A percentile compares a stretch with the other conserved stretches of the same genome.
Conservation (phyloP, 1,284 basidiomycete species). For the Puccinia brachypodii region DNA sequence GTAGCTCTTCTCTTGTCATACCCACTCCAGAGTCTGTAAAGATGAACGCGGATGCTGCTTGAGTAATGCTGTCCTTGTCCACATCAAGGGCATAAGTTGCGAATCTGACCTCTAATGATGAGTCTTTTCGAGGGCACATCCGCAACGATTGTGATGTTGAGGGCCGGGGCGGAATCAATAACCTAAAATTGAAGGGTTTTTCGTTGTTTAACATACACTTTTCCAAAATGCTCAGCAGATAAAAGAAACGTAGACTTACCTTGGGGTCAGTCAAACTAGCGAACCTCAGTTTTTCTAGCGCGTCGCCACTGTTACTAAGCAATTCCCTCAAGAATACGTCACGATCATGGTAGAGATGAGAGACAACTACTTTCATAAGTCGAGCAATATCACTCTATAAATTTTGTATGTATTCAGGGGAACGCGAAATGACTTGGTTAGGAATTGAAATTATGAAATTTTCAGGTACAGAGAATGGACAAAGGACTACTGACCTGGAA, state of each 20-base stretch:
- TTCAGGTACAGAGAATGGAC: not conserved
- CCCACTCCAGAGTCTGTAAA: conserved; percentile 82
- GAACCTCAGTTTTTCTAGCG: conserved; percentile 85
- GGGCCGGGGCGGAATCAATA: conserved; percentile 67
- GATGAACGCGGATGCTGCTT: conserved; percentile 19
- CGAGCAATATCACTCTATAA: conserved; percentile 82
- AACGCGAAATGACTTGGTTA: not conserved
- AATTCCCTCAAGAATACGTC: conserved; percentile 92
- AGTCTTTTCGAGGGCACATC: conserved; percentile 69
- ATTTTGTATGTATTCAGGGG: not conserved
- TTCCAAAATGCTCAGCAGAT: not conserved
- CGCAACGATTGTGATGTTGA: conserved; percentile 80
- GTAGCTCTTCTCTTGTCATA: conserved; percentile 82
- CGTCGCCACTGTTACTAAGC: conserved; percentile 91
- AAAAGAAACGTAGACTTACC: conserved; percentile 48
- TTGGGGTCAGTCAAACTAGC: conserved; percentile 71
- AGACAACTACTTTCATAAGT: conserved; percentile 85
- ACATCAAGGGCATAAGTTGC: not conserved
- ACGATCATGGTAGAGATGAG: conserved; percentile 62
- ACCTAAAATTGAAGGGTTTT: conserved; percentile 53
- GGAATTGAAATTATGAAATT: not conserved
- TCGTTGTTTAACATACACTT: not conserved
- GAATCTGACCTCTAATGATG: conserved; percentile 69
- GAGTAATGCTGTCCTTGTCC: not conserved
- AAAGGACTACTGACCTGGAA: conserved; percentile 29